Conservation (phyloP, 2,329 filamentous ascomycete genomes). For the Fusarium sp. region DNA sequence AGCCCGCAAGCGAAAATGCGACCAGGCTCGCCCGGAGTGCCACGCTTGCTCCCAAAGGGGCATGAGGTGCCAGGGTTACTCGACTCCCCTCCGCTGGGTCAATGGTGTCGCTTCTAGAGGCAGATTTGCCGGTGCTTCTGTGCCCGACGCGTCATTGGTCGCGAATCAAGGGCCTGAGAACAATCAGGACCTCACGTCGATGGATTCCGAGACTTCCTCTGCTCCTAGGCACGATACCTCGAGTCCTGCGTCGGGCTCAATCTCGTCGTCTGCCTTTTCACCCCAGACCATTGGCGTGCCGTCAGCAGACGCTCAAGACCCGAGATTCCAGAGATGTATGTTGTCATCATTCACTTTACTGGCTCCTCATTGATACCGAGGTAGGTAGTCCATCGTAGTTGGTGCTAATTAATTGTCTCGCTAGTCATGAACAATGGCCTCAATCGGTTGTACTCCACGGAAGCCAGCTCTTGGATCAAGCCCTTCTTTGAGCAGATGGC, state of each 20-base stretch:
- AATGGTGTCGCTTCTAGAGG: conserved; percentile 40
- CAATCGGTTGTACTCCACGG: conserved; percentile 33
- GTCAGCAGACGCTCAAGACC: conserved; percentile 9
- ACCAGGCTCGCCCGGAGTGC: conserved; percentile 35
- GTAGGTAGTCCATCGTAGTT: conserved; percentile 11
- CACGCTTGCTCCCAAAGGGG: conserved; percentile 31
- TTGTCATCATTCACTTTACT: neutral
- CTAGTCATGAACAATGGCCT: conserved; percentile 35
- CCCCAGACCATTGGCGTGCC: neutral
- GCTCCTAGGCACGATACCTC: conserved; percentile 13
- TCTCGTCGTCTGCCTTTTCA: conserved; percentile 9
- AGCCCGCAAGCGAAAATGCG: conserved; percentile 39
- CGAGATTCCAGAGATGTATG: conserved; percentile 31
- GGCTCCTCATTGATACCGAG: conserved; percentile 1
- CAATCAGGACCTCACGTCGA: neutral
- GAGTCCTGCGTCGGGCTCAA: neutral
- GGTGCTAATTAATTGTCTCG: neutral
- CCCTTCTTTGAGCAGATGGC: conserved; percentile 38
- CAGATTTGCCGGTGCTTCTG: conserved; percentile 34
- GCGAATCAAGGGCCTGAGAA: neutral
- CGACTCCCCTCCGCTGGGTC: conserved; percentile 35
- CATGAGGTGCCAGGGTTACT: conserved; percentile 36
- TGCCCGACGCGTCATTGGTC: conserved; percentile 20
- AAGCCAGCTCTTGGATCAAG: conserved; percentile 35
- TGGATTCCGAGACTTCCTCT: conserved; percentile 9